A percentile compares a stretch with the other conserved stretches of the same genome.
These are phyloP conservation scores for Papiliotrema terrestris DNA, from an alignment of 1,284 basidiomycete species.

Conservation along the genomic window DNA sequence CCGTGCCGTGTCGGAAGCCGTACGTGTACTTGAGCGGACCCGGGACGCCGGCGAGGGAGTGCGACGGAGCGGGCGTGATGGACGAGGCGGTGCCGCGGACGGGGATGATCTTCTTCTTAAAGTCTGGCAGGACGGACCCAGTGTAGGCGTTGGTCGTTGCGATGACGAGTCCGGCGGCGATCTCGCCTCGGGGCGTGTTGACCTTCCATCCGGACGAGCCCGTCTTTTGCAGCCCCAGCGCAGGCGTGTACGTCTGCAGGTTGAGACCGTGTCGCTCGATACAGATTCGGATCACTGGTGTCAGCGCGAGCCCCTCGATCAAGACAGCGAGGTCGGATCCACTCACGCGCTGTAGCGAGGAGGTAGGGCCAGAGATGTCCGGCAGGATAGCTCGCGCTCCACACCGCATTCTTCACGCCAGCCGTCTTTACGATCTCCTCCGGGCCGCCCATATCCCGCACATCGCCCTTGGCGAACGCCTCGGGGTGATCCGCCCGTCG, in stretches of 20 bases:
- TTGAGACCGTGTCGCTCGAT: constrained; percentile 20
- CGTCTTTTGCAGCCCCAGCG: constrained; percentile 3
- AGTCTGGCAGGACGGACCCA: constrained; percentile 23
- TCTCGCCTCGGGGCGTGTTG: constrained; percentile 26
- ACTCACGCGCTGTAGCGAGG: constrained; percentile 27
- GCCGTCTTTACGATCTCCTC: constrained; percentile 16
- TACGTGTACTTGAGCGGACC: constrained; percentile 25
- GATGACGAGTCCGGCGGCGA: constrained; percentile 20
- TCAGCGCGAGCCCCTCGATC: not conserved
- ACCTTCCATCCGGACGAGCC: constrained; percentile 18
- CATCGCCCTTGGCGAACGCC: constrained; percentile 9
- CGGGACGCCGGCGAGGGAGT: constrained; percentile 10
- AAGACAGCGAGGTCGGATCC: too few species aligned
- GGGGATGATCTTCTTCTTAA: constrained; percentile 29
- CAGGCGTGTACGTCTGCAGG: constrained; percentile 27
- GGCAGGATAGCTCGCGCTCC: constrained; percentile 27
- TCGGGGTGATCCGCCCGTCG: constrained; percentile 11
- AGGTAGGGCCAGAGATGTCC: constrained; percentile 34
- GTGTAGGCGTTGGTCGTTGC: constrained; percentile 36
- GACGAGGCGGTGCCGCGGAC: constrained; percentile 28
- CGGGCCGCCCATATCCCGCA: constrained; percentile 13
- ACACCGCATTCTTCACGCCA: constrained; percentile 18
- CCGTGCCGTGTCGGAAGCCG: constrained; percentile 24
- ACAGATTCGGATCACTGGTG: constrained; percentile 16
- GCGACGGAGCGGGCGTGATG: constrained; percentile 22